A percentile compares a stretch with the other conserved stretches of the same genome.
Conservation (phyloP, 352 stramenopile genomes). For the Pythium apleroticum region DNA sequence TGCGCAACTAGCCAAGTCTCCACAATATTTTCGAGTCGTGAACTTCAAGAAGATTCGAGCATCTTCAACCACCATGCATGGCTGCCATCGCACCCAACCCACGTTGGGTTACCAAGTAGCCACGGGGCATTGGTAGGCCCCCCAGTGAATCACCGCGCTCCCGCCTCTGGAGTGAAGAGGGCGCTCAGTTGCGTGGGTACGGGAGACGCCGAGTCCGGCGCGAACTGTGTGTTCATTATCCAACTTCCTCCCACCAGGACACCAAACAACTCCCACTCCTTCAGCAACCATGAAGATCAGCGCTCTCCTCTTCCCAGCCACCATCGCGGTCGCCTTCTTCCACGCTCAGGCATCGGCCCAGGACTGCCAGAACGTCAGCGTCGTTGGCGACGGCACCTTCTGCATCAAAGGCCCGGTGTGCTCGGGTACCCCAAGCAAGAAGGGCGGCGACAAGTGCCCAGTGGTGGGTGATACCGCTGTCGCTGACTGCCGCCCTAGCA, state of each 20-base stretch:
- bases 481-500: conserved; percentile 17
- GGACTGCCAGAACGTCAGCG: conserved; percentile 32
- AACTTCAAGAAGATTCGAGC: not conserved
- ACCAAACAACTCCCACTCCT: not conserved
- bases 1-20: not conserved
- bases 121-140: no score
- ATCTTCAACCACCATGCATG: not conserved
- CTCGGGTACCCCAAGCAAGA: conserved; percentile 16
- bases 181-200: not conserved
- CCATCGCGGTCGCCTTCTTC: not conserved
- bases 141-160: not conserved
- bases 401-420: conserved; percentile 34
- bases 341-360: not conserved
- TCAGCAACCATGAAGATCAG: conserved; percentile 12
- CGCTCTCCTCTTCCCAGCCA: not conserved
- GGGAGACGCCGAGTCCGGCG: no score
- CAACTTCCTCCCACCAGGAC: conserved; percentile 8
- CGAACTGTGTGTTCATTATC: conserved; percentile 8
- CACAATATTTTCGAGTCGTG: not conserved
- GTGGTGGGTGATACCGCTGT: conserved; percentile 20
- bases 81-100: not conserved
- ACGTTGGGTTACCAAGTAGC: no score
- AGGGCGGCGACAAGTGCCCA: conserved; percentile 25
- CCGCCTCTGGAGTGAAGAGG: not conserved
- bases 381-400: conserved; percentile 34